Evolutionary conservation across 176 grass and related monocot genomes (phyloP), one percentile per base, ranked within the genome.

Genomic region (Eleusine indica): DNA sequence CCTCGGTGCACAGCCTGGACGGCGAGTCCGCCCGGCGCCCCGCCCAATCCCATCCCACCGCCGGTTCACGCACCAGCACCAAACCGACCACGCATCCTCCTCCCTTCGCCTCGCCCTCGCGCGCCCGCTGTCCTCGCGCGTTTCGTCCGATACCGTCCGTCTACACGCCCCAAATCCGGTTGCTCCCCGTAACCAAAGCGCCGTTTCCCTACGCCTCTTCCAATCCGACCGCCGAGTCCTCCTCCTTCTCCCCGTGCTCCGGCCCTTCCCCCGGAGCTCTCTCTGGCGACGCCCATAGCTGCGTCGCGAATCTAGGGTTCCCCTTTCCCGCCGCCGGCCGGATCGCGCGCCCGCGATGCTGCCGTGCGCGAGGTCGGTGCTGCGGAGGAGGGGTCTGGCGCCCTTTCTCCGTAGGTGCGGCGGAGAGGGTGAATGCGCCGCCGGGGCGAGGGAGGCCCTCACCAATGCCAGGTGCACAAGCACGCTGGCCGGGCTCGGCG

Each of bases 381-480:
- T 90, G 40, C 66, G 85, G 35, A 79, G 89, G 69, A 66, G 66
- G 30, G 87, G 91, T 7, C 80, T 85, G 76, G 78, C 66, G 49
- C 53, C 84, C 43, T 85, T 84, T 46, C 72, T 88, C 83, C 70
- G 74, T 19, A 78, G 73, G n/a, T 85, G 63, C 66, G 72, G 68
- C 66, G 84, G 18, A 49, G 89, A 86, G 67, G 44, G 15, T 12
- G 63, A 43, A 28, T 52, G 68, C 78, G 86, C 64, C 52, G 78
- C 70, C 75, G 88, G 72, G 43, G 75, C 73, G 70, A 54, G 70
- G 70, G 91, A 91, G 78, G 49, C 68, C 71, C 81, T 85, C 46
- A 70, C 74, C 84, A 94, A 91, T 84, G 80, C 82, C 76, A 90
- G 96, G 84, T 83, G 78, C 71, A 21, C 87, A 73, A 72, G 85